Evolutionary conservation across 106 monocot genomes (phyloP).

Genomic region (Narthecium ossifragum): DNA sequence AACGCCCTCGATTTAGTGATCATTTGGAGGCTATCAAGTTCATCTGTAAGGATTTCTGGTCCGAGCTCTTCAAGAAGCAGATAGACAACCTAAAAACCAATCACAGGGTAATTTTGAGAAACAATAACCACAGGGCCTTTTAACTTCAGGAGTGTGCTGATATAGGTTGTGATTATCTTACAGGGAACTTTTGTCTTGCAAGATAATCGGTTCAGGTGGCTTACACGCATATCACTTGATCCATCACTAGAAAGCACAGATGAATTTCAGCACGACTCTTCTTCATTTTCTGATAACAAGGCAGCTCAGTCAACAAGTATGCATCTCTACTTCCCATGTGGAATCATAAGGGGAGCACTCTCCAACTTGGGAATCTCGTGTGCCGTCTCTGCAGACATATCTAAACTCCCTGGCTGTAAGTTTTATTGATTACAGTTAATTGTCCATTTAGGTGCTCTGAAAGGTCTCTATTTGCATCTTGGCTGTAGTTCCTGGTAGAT

Average conservation of each 20-base stretch:
- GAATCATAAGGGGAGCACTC: slow-evolving; percentile 93
- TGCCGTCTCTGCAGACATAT: slow-evolving; percentile 89
- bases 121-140: neutral
- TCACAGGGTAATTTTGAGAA: slow-evolving; percentile 47
- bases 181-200: slow-evolving; percentile 97
- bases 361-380: slow-evolving; percentile 87
- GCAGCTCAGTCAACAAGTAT: slow-evolving; percentile 57
- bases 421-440: neutral
- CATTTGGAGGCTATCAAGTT: slow-evolving; percentile 97
- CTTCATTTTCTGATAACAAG: slow-evolving; percentile 30
- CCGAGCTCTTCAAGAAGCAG: slow-evolving; percentile 93
- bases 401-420: slow-evolving; percentile 91
- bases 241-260: slow-evolving; percentile 33
- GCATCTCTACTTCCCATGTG: slow-evolving; percentile 91
- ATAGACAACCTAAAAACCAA: slow-evolving; percentile 98
- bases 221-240: slow-evolving; percentile 62
- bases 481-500: neutral
- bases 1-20: slow-evolving; percentile 80
- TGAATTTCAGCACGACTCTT: slow-evolving; percentile 22
- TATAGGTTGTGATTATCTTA: neutral
- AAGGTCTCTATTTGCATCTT: neutral
- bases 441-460: neutral
- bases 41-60: slow-evolving; percentile 98
- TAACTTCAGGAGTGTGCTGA: neutral
- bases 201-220: slow-evolving; percentile 92